Evolutionary conservation across 1,139 yeast species (phyloP), one percentile per base, ranked within the genome.

Genomic region (Diutina pseudorugosa): DNA sequence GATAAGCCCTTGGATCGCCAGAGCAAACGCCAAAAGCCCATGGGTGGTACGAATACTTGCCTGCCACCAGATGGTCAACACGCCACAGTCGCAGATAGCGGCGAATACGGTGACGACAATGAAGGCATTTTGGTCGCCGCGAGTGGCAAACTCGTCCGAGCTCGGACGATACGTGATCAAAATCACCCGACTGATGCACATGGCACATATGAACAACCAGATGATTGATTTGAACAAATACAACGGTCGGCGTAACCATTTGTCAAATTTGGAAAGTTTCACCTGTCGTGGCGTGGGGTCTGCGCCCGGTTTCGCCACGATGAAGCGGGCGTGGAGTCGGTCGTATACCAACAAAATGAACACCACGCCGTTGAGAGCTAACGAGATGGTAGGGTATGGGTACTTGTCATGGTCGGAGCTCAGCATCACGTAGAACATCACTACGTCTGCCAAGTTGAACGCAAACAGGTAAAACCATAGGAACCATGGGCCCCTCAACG

Each of bases 61-160:
- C 12, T 45, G 40, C 49, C 49, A 45, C 49, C 49, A 45, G 16
- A 45, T 45, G 49, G 49, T 45, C 20, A 45, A 18, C 18, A 45
- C 8, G 18, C 49, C 49, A 45, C 49, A 45, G 19, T 45, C 49
- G 18, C 21, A 27, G n/a, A 45, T 19, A 7, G 27, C 49, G 36
- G 49, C 30, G 9, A 45, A 45, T 6, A 25, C 23, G 11, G 49
- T 45, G 21, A 45, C 40, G 14, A 45, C 49, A 18, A 45, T 45
- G 27, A 45, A 45, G 2, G 23, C 40, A 19, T 45, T 45, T 16
- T 18, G 49, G 11, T 45, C 21, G 27, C 23, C 36, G 4, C 18
- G 21, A 14, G 23, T 25, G 14, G 6, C 6, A 20, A 45, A 45
- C 19, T 45, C 36, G 21, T 45, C 49, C 21, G 49, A 6, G 20